Evolutionary conservation across 1,284 basidiomycete species (phyloP), one percentile per base, ranked within the genome.

Genomic region (Neotropicomus parvogracilis): DNA sequence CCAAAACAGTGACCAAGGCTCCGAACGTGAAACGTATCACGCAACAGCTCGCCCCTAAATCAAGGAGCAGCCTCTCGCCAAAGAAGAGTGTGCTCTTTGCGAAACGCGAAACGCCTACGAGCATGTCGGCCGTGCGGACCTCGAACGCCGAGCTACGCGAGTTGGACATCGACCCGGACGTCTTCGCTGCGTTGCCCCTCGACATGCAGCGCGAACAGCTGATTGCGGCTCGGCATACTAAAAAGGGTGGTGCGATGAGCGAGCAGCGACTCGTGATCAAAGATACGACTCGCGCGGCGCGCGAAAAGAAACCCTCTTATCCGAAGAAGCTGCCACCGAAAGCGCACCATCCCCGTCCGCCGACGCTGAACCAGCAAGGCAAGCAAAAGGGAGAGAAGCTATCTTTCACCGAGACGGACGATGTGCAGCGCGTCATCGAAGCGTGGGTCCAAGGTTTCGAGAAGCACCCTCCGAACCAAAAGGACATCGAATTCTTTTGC

Each of bases 121-220:
- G 66, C 40, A 50, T 41, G 9, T 57, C 60, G 1, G 57, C 59
- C 0, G 59, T 70, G 46, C 60, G 55, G 16, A 39, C 63, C 26
- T 49, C 75, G 3, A 70, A 77, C 14, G 70, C 66, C 3, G 81
- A 89, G 55, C 70, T 93, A 17, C 67, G 63, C 12, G 73, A 75
- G 33, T 72, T 92, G 19, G 78, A 77, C 12, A 78, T 93, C 54
- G 90, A 92, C 59, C 79, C 79, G 0, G 77, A 75, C 14, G 83
- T 91, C 4, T 91, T 90, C 55, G 64, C 65, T 0, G 71, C 68
- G 29, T 68, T 94, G 3, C 90, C 91, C 0, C 64, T 66, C 0
- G 75, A 79, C 32, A 63, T 92, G 49, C 86, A 90, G 59, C 75
- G 79, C 40, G 90, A 93, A 59, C 85, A 90, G 54, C 68, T 92